phyloP scores from a whole-genome alignment of 2,329 filamentous ascomycete genomes.

The Fusarium sp. region DNA sequence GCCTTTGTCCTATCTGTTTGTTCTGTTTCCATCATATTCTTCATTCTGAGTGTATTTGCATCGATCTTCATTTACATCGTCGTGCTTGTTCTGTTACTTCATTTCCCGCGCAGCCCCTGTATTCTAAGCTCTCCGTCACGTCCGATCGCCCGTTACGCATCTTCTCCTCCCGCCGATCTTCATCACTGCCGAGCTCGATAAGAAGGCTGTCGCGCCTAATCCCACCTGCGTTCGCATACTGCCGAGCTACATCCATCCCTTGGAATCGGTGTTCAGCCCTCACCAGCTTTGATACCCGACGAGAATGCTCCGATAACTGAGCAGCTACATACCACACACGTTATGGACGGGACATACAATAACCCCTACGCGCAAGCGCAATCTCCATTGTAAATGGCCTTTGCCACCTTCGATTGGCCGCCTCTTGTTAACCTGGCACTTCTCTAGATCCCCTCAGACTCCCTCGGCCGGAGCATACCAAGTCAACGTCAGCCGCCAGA shows the following conservation, averaged over 20 bases:
- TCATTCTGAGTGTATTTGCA: constrained; percentile 19
- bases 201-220: constrained; percentile 29
- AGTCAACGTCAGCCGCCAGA: constrained; percentile 87
- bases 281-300: constrained; percentile 6
- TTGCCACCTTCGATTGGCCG: background rate
- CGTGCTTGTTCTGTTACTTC: constrained; percentile 6
- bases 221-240: constrained; percentile 12
- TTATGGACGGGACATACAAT: constrained; percentile 48
- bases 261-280: constrained; percentile 7
- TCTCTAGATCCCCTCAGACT: constrained; percentile 48
- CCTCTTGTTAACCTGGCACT: constrained; percentile 23
- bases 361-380: constrained; percentile 46
- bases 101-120: constrained; percentile 19
- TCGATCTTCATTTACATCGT: constrained; percentile 1
- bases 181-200: constrained; percentile 28
- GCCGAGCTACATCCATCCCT: constrained; percentile 15
- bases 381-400: constrained; percentile 43
- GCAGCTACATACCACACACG: constrained; percentile 25
- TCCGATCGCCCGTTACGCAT: constrained; percentile 21
- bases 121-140: constrained; percentile 30
- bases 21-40: constrained; percentile 26
- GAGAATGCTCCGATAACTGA: constrained; percentile 44
- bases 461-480: constrained; percentile 68
- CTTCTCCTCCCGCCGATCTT: constrained; percentile 23
- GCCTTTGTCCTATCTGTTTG: constrained; percentile 14